Evolutionary conservation across 2,329 filamentous ascomycete species (phyloP).

Genomic region (Fonsecaea pedrosoi): DNA sequence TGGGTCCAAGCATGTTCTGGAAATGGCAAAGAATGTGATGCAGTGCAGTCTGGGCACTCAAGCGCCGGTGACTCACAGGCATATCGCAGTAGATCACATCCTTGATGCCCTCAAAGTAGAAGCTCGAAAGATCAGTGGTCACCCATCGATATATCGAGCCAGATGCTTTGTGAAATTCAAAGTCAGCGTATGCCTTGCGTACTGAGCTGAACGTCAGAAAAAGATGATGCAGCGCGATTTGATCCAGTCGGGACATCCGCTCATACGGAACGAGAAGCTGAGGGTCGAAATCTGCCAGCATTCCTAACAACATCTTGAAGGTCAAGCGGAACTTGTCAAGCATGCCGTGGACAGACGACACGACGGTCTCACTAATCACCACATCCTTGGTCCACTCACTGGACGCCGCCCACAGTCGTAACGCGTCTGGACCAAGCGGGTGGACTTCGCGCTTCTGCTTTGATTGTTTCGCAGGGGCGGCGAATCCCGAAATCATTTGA

Average conservation of each 20-base stretch:
- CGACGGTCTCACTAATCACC: constrained; percentile 76
- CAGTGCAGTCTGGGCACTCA: constrained; percentile 63
- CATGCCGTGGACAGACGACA: constrained; percentile 76
- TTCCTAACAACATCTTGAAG: constrained; percentile 87
- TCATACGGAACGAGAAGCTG: constrained; percentile 48
- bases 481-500: constrained; percentile 82
- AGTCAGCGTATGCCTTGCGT: constrained; percentile 68
- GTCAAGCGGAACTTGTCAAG: constrained; percentile 88
- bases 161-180: constrained; percentile 83
- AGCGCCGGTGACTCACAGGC: constrained; percentile 66
- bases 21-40: constrained; percentile 72
- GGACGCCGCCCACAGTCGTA: constrained; percentile 89
- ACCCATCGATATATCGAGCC: constrained; percentile 80
- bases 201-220: constrained; percentile 69
- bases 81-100: constrained; percentile 88
- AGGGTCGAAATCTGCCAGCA: constrained; percentile 64
- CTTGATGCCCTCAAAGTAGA: constrained; percentile 92
- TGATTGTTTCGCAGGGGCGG: constrained; percentile 56
- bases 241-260: constrained; percentile 62
- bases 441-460: constrained; percentile 62
- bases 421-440: constrained; percentile 79
- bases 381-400: constrained; percentile 92
- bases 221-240: constrained; percentile 79
- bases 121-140: constrained; percentile 81
- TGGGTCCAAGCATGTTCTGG: constrained; percentile 77